These are phyloP conservation scores for Lonicera japonica DNA, from an alignment of 129 eudicot genomes.

Conservation along the genomic window DNA sequence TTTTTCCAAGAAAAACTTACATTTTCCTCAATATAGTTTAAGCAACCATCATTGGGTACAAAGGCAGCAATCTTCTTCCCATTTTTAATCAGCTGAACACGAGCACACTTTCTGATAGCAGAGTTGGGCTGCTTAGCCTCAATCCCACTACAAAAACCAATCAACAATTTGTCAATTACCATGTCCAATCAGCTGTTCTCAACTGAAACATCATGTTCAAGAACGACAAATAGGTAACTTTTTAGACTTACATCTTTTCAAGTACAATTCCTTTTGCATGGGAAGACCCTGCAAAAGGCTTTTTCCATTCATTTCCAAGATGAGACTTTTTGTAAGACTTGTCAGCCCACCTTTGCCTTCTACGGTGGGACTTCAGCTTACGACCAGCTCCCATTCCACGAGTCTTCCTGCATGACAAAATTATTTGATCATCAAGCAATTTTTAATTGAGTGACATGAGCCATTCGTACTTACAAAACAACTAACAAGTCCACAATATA, in stretches of 20 bases:
- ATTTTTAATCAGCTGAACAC: constrained; percentile 55
- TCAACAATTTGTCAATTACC: background rate
- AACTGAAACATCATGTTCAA: background rate
- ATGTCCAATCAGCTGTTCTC: background rate
- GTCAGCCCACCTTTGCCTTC: constrained; percentile 60
- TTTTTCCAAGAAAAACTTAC: constrained; percentile 16
- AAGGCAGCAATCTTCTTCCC: constrained; percentile 63
- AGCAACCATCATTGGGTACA: constrained; percentile 59
- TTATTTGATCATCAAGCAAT: no score
- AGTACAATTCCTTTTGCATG: constrained; percentile 59
- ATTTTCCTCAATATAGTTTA: constrained; percentile 58
- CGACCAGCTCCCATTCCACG: constrained; percentile 71
- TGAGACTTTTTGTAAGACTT: constrained; percentile 58
- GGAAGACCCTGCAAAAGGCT: constrained; percentile 60
- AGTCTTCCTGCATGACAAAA: constrained; percentile 25
- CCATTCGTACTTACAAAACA: no score
- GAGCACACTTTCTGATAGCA: constrained; percentile 58
- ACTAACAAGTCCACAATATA: no score
- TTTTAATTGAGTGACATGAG: no score
- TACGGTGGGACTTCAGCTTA: constrained; percentile 48
- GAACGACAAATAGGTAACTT: background rate
- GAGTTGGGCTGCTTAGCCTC: constrained; percentile 60
- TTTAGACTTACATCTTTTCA: constrained; percentile 38
- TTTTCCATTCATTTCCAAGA: constrained; percentile 61
- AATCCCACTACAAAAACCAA: constrained; percentile 30